phyloP scores from a whole-genome alignment of 139 green algal species.

The Axilococcus clingmanii region DNA sequence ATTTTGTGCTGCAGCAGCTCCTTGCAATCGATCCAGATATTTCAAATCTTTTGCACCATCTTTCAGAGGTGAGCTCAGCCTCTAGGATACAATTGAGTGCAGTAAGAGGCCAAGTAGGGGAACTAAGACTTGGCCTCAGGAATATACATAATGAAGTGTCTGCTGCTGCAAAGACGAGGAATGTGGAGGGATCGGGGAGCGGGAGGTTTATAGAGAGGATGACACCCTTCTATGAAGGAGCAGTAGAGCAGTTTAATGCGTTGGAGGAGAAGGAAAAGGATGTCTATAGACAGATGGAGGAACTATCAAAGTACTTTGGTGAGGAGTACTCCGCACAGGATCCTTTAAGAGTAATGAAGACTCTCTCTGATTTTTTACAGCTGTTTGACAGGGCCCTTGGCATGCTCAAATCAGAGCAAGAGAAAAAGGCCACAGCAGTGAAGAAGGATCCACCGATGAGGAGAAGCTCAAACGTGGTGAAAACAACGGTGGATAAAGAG shows the following conservation, averaged over 20 bases:
- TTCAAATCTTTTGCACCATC: conserved; percentile 23
- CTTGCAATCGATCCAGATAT: conserved; percentile 18
- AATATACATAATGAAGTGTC: conserved; percentile 30
- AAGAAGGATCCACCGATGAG: not conserved
- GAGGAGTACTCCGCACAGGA: conserved; percentile 37
- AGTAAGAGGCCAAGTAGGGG: conserved; percentile 34
- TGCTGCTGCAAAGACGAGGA: not conserved
- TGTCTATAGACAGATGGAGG: conserved; percentile 18
- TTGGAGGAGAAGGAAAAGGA: conserved; percentile 27
- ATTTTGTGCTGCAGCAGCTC: conserved; percentile 53
- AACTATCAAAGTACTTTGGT: conserved; percentile 43
- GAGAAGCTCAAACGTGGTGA: too few relatives aligned
- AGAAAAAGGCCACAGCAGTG: not conserved
- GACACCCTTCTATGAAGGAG: conserved; percentile 29
- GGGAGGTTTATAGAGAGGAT: conserved; percentile 28
- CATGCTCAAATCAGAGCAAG: conserved; percentile 18
- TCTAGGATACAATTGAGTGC: conserved; percentile 45
- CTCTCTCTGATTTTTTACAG: conserved; percentile 46
- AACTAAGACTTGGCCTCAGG: conserved; percentile 33
- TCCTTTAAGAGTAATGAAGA: conserved; percentile 27
- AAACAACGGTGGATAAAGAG: too few relatives aligned
- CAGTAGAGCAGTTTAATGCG: conserved; percentile 9
- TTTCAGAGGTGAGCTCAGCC: conserved; percentile 32
- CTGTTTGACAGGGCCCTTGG: conserved; percentile 41
- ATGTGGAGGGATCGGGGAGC: not conserved